These are phyloP conservation scores for Arabidopsis arenosa DNA, from an alignment of 345 rosid genomes.

Conservation along the genomic window DNA sequence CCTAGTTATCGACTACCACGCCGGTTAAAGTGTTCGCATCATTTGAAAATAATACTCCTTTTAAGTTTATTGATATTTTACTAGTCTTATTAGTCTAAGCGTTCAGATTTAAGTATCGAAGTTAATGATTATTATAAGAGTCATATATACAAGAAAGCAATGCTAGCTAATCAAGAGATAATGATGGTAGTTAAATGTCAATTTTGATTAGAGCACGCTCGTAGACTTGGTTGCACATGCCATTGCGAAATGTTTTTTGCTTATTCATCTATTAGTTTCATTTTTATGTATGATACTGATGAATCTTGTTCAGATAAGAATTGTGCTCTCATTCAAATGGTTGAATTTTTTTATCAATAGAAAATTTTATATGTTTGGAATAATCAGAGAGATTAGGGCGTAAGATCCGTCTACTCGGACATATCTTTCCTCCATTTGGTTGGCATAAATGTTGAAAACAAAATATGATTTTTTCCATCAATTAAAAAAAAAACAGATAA, in stretches of 20 bases:
- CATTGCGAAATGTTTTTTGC: neutral
- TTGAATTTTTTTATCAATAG: too few relatives aligned
- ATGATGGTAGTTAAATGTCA: conserved; percentile 18
- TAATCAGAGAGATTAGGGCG: too few relatives aligned
- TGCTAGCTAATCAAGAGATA: neutral
- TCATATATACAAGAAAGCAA: neutral
- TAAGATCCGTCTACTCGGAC: too few relatives aligned
- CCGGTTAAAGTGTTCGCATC: neutral
- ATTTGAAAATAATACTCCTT: neutral
- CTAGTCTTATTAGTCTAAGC: neutral
- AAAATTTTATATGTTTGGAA: too few relatives aligned
- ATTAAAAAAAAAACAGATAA: too few relatives aligned
- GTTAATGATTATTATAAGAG: neutral
- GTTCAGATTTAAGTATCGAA: neutral
- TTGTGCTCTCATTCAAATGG: too few relatives aligned
- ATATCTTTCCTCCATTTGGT: too few relatives aligned
- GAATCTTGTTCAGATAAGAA: neutral
- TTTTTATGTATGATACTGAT: neutral
- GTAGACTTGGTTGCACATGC: neutral
- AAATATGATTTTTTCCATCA: too few relatives aligned
- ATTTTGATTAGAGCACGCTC: conserved; percentile 16
- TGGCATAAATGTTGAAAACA: too few relatives aligned
- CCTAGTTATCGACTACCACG: neutral
- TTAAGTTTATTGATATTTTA: neutral
- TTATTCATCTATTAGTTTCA: neutral